phyloP scores from a whole-genome alignment of 1,139 yeast genomes.

The Scheffersomyces stambukii region DNA sequence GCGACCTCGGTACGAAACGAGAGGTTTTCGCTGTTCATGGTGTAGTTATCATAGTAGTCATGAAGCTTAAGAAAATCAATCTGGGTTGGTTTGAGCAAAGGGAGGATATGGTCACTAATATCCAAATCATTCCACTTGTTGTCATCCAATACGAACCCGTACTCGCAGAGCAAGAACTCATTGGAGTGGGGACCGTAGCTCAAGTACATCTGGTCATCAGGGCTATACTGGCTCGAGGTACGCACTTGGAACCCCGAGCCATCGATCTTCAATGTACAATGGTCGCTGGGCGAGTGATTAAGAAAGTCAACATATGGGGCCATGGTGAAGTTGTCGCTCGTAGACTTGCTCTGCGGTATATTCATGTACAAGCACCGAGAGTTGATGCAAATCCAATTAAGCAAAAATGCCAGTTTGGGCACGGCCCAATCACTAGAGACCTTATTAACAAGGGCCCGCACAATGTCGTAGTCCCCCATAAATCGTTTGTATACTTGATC shows the following conservation, averaged over 20 bases:
- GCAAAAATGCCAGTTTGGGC: slow-evolving; percentile 31
- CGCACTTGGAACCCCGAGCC: slow-evolving; percentile 49
- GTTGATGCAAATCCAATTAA: slow-evolving; percentile 86
- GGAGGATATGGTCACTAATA: slow-evolving; percentile 39
- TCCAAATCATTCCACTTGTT: slow-evolving; percentile 76
- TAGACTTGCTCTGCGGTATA: slow-evolving; percentile 46
- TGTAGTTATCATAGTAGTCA: slow-evolving; percentile 71
- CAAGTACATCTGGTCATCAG: slow-evolving; percentile 60
- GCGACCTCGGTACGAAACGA: slow-evolving; percentile 80
- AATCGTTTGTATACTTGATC: slow-evolving; percentile 35
- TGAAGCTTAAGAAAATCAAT: slow-evolving; percentile 42
- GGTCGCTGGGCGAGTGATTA: slow-evolving; percentile 63
- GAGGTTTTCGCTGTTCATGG: slow-evolving; percentile 47
- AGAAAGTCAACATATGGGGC: slow-evolving; percentile 90
- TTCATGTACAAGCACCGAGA: slow-evolving; percentile 86
- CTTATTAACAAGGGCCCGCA: slow-evolving; percentile 9
- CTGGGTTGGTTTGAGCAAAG: slow-evolving; percentile 36
- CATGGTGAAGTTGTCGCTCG: slow-evolving; percentile 72
- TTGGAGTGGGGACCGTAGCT: slow-evolving; percentile 89
- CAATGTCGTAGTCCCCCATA: slow-evolving; percentile 29
- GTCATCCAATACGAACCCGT: slow-evolving; percentile 63
- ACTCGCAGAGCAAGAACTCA: slow-evolving; percentile 75
- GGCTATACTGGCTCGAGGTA: slow-evolving; percentile 29
- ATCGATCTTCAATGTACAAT: slow-evolving; percentile 48
- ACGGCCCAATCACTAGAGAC: slow-evolving; percentile 5